Percentiles rank a stretch among this genome's conserved stretches.
These are phyloP conservation scores for Leccinum uliginosum DNA, from an alignment of 768 basidiomycete species.

Conservation along the genomic window DNA sequence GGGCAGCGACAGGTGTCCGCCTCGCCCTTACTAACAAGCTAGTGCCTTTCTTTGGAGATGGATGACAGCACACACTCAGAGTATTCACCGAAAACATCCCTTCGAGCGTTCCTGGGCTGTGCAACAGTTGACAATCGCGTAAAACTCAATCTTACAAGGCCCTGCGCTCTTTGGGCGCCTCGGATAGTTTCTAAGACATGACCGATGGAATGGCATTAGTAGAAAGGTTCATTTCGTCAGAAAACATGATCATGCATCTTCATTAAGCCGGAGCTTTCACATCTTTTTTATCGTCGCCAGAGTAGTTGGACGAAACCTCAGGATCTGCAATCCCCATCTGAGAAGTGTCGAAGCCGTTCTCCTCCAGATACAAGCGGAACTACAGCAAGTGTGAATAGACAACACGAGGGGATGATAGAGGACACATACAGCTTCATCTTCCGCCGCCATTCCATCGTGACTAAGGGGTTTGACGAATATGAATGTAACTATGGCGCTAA, in stretches of 20 bases:
- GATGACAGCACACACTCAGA: no score
- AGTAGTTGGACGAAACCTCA: constrained; percentile 20
- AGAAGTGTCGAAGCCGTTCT: constrained; percentile 73
- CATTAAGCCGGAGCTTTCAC: constrained; percentile 4
- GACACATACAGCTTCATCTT: constrained; percentile 58
- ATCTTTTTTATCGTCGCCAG: constrained; percentile 18
- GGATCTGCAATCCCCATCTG: constrained; percentile 54
- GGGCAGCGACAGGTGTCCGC: no score
- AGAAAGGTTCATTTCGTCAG: not conserved
- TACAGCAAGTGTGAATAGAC: constrained; percentile 19
- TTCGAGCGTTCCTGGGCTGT: not conserved
- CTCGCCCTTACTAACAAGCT: no score
- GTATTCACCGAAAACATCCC: not conserved
- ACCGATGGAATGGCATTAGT: not conserved
- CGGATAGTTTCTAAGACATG: not conserved
- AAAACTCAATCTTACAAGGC: not conserved
- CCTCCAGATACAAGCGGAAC: constrained; percentile 82
- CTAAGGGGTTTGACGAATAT: constrained; percentile 71
- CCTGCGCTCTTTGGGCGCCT: not conserved
- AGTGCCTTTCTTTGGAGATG: no score
- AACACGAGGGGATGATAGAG: not conserved
- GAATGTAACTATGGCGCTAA: constrained; percentile 71
- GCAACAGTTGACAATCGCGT: not conserved
- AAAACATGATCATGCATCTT: constrained; percentile 1
- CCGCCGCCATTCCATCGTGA: constrained; percentile 74